phyloP scores from a whole-genome alignment of 2,329 filamentous ascomycete species.

The Pseudophaeomoniella oleicola region DNA sequence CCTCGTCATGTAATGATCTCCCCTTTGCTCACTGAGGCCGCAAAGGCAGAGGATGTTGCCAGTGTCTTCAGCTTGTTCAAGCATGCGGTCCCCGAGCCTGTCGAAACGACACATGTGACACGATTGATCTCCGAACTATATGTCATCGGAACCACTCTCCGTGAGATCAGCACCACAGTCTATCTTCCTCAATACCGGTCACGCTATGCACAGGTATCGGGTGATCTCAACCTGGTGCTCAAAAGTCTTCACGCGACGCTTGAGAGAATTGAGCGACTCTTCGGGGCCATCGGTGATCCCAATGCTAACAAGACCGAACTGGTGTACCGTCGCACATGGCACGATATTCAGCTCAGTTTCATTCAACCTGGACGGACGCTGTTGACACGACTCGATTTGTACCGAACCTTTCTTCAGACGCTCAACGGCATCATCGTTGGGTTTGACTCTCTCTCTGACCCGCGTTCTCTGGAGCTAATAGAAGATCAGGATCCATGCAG shows the following conservation, averaged over 20 bases:
- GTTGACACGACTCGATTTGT: constrained; percentile 32
- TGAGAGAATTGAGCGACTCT: constrained; percentile 32
- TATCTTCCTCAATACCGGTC: constrained; percentile 22
- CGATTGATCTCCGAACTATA: constrained; percentile 39
- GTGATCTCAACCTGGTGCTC: constrained; percentile 34
- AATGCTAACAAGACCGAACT: constrained; percentile 13
- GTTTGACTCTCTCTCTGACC: not conserved
- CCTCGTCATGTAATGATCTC: not conserved
- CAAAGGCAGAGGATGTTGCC: constrained; percentile 38
- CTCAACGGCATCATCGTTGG: constrained; percentile 25
- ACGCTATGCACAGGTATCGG: constrained; percentile 23
- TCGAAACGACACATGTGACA: constrained; percentile 34
- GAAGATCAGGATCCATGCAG: not conserved
- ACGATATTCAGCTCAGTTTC: constrained; percentile 31
- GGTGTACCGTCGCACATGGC: constrained; percentile 36
- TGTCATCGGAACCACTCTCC: constrained; percentile 36
- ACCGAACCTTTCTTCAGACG: constrained; percentile 33
- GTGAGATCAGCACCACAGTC: constrained; percentile 30
- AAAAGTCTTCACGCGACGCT: constrained; percentile 36
- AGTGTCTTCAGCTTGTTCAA: constrained; percentile 35
- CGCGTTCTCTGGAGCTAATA: not conserved
- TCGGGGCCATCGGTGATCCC: constrained; percentile 23
- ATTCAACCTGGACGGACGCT: constrained; percentile 31
- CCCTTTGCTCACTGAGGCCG: constrained; percentile 24
- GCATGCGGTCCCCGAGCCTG: constrained; percentile 33